Evolutionary conservation across 2,329 filamentous ascomycete species (phyloP).

Genomic region (Sporothrix globosa): DNA sequence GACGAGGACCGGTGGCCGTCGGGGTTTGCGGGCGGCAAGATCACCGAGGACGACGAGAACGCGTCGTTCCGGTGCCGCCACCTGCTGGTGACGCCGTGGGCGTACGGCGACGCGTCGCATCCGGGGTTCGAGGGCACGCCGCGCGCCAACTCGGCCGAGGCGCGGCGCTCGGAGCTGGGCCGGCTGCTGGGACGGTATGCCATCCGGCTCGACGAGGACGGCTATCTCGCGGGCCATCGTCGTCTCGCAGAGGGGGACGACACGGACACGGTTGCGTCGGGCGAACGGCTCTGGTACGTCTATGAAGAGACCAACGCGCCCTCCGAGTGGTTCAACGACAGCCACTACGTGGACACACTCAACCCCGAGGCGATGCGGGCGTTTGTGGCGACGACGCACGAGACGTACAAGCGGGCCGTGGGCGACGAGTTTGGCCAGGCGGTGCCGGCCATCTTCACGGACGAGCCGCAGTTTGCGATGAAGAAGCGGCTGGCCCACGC

Average conservation of each 20-base stretch:
- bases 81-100: neutral
- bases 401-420: constrained; percentile 1
- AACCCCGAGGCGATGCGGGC: constrained; percentile 10
- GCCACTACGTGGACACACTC: constrained; percentile 6
- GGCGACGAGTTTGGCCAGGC: constrained; percentile 7
- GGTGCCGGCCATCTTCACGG: constrained; percentile 13
- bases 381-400: constrained; percentile 9
- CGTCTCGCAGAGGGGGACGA: neutral
- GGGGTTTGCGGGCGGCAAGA: constrained; percentile 14
- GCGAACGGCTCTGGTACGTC: neutral
- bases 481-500: constrained; percentile 16
- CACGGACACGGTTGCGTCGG: neutral
- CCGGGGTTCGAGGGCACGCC: neutral
- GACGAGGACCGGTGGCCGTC: constrained; percentile 21
- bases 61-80: constrained; percentile 17
- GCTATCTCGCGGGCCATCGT: neutral
- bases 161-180: constrained; percentile 14
- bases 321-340: constrained; percentile 12
- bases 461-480: constrained; percentile 19
- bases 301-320: constrained; percentile 11
- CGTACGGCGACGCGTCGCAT: constrained; percentile 5
- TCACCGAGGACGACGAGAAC: neutral
- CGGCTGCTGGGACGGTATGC: constrained; percentile 7
- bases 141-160: constrained; percentile 9
- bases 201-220: constrained; percentile 9